Evolutionary conservation across 257 asterid species (phyloP), one percentile per base, ranked within the genome.

Genomic region (Mentha longifolia): DNA sequence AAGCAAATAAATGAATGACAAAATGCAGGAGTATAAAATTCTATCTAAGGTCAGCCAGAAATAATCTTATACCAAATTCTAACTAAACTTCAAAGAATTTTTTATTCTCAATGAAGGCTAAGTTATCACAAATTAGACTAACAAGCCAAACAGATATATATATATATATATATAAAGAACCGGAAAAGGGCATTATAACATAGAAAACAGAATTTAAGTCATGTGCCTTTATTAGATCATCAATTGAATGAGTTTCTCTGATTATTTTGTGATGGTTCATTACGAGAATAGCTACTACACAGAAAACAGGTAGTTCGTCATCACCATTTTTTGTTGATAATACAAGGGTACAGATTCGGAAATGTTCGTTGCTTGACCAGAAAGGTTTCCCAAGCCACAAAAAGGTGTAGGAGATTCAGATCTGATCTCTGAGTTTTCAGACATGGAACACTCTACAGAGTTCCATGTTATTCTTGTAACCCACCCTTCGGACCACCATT

Each of bases 141-240:
- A 16, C 20, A 70, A 2, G 65, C 59, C 66, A 58, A 66, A 71
- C 41, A 10, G 46, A 52, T 1, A 35, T 35, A 20, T n/a, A n/a
- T n/a, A n/a, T n/a, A n/a, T n/a, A n/a, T n/a, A n/a, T n/a, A n/a
- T n/a, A 41, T 11, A 30, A 28, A 58, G 35, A 77, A 37, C 17
- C 13, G 22, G 17, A 33, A 17, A 41, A 61, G 51, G 62, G 61
- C 46, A 68, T 62, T 47, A 22, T 16, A 7, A 31, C 45, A 35
- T 57, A 63, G 59, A 74, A 47, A 35, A 75, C 59, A 61, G 72
- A 75, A 79, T 54, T 51, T 66, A 67, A 65, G 63, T 55, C 78
- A 89, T 96, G 74, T 91, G 83, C 98, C 98, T 93, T 93, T 73
- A 93, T 93, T 70, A 93, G 85, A 83, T 93, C 97, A 78, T 91